Conservation (phyloP, 768 basidiomycete species). For the Leccinum longicurvipes region DNA sequence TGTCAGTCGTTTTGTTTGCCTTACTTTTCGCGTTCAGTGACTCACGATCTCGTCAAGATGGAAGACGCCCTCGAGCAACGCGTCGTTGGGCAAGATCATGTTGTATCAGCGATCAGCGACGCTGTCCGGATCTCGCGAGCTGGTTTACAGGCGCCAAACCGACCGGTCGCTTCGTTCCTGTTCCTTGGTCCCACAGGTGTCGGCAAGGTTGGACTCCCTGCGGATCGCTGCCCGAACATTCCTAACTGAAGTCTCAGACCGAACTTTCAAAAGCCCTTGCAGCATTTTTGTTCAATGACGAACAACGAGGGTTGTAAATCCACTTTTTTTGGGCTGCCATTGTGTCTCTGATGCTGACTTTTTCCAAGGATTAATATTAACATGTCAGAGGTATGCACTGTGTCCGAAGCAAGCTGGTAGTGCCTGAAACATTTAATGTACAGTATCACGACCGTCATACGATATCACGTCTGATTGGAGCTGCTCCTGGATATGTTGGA, state of each 20-base stretch:
- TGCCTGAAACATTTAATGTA: background rate
- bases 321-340: background rate
- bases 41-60: slow-evolving; percentile 53
- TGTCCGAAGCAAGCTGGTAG: background rate
- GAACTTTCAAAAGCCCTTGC: slow-evolving; percentile 89
- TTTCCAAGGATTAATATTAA: slow-evolving; percentile 79
- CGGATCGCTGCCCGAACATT: background rate
- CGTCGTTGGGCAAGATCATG: slow-evolving; percentile 90
- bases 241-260: slow-evolving; percentile 41
- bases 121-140: slow-evolving; percentile 92
- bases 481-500: slow-evolving; percentile 88
- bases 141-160: slow-evolving; percentile 81
- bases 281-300: slow-evolving; percentile 85
- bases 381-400: slow-evolving; percentile 70
- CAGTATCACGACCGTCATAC: slow-evolving; percentile 91
- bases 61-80: slow-evolving; percentile 70
- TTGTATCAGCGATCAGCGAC: slow-evolving; percentile 81
- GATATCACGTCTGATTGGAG: slow-evolving; percentile 86
- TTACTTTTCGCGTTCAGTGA: background rate
- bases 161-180: slow-evolving; percentile 90
- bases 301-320: slow-evolving; percentile 76
- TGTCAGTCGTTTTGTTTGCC: slow-evolving; percentile 42
- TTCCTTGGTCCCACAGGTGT: slow-evolving; percentile 89
- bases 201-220: slow-evolving; percentile 53
- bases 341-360: background rate